Base-by-base conservation (phyloP, 306 rosid species). In the Senna siamea region DNA sequence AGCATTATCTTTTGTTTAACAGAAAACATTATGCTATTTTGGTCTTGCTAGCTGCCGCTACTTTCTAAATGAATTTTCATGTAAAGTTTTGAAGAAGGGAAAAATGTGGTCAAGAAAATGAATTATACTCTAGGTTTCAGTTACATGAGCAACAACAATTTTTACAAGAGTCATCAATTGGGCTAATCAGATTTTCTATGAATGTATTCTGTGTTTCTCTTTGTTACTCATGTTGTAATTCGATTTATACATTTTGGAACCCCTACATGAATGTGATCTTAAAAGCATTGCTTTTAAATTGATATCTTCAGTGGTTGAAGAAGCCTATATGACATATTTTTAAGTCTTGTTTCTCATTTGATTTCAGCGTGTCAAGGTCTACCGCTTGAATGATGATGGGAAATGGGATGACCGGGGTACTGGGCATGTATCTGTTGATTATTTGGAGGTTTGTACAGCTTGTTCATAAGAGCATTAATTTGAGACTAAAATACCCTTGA, bases 401-500 rank as follows among this genome's bases (percentile, higher is more conserved):
- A 93, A 93, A 81, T 93, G 98, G 98, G 98, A 93, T 74, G 98
- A 93, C 79, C 97, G 91, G 84, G 98, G 98, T 70, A 93, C 98
- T 73, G 97, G 98, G 38, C 96, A 93, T 73, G 91, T 88, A 70
- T 72, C 89, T 78, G 90, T 93, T 76, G 97, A 93, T 84, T 93
- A 86, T 84, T 28, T 89, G 78, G 98, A 93, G 97, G 98, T 93
- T 37, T 75, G 85, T 85, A 81, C 48, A 23, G 61, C 54, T 62
- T 62, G 35, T 73, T 46, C 19, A 28, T 67, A 43, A 75, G 53
- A 55, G 41, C 59, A 77, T 77, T 81, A 58, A 20, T 76, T 34
- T 74, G 70, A 68, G 79, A 65, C 44, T 35, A 51, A 48, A 18
- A 37, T 19, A 5, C 7, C 28, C 7, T 23, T 7, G 8, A 20